Conservation (phyloP, 139 green algal species). For the Dunaliella sp. region DNA sequence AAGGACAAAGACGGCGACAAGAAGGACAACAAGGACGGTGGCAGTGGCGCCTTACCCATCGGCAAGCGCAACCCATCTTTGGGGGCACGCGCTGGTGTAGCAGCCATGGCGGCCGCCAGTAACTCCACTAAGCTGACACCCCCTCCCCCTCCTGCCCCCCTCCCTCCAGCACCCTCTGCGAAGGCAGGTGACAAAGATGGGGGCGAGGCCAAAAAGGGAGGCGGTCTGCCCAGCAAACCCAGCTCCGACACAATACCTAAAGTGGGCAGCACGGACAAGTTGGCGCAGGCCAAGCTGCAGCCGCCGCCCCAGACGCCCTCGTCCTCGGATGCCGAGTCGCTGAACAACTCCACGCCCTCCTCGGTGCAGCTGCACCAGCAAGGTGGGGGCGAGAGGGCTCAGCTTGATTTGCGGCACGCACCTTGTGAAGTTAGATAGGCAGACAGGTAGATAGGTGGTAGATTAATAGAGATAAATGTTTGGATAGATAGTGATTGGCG, state of each 20-base stretch:
- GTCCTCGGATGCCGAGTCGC: not conserved
- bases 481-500: too few relatives aligned
- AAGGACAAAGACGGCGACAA: not conserved
- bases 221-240: not conserved
- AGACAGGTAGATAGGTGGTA: too few relatives aligned
- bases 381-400: too few relatives aligned
- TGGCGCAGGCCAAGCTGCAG: not conserved
- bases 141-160: not conserved
- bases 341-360: not conserved
- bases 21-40: not conserved
- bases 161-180: not conserved
- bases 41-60: not conserved
- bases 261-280: not conserved
- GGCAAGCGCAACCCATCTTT: not conserved
- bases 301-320: not conserved
- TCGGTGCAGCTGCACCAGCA: not conserved
- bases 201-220: not conserved
- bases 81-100: not conserved
- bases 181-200: not conserved
- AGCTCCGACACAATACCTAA: not conserved
- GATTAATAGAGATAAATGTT: too few relatives aligned
- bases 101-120: not conserved
- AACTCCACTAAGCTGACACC: not conserved
- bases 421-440: too few relatives aligned
- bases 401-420: not conserved